Percentiles rank a stretch among this genome's conserved stretches.
These are phyloP conservation scores for Penicillium decumbens DNA, from an alignment of 2,329 filamentous ascomycete species.

Conservation along the genomic window DNA sequence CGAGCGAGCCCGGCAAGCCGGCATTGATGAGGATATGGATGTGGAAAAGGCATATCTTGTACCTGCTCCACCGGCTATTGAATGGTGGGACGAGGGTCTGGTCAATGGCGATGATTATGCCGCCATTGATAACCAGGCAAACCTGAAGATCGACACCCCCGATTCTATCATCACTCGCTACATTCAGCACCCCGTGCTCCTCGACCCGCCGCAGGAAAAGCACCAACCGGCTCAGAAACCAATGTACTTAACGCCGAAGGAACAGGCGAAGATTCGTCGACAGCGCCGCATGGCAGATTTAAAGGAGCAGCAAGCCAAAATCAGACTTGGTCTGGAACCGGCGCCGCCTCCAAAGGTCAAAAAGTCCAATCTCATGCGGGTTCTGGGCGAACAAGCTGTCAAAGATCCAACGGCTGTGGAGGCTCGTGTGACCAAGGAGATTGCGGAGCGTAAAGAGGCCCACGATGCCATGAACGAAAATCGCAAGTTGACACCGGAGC, in stretches of 20 bases:
- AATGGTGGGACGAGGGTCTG: constrained; percentile 97
- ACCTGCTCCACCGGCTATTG: constrained; percentile 76
- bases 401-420: constrained; percentile 97
- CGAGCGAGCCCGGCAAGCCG: constrained; percentile 78
- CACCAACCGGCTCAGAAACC: constrained; percentile 74
- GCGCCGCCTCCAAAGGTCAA: constrained; percentile 94
- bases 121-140: constrained; percentile 59
- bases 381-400: constrained; percentile 85
- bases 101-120: constrained; percentile 71
- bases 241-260: constrained; percentile 85
- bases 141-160: constrained; percentile 68
- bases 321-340: constrained; percentile 80
- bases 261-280: constrained; percentile 84
- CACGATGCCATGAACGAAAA: constrained; percentile 77
- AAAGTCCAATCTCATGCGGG: constrained; percentile 95
- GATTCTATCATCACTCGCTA: constrained; percentile 87
- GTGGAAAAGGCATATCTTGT: constrained; percentile 86
- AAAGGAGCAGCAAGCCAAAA: constrained; percentile 95
- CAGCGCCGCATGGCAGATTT: constrained; percentile 87
- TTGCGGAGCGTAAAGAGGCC: constrained; percentile 74
- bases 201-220: constrained; percentile 88
- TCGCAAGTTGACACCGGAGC: constrained; percentile 81
- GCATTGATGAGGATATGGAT: constrained; percentile 84
- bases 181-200: constrained; percentile 84
- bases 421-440: constrained; percentile 86